Evolutionary conservation across 2,329 filamentous ascomycete species (phyloP), one percentile per base, ranked within the genome.

Genomic region (Pseudogymnoascus sp.): DNA sequence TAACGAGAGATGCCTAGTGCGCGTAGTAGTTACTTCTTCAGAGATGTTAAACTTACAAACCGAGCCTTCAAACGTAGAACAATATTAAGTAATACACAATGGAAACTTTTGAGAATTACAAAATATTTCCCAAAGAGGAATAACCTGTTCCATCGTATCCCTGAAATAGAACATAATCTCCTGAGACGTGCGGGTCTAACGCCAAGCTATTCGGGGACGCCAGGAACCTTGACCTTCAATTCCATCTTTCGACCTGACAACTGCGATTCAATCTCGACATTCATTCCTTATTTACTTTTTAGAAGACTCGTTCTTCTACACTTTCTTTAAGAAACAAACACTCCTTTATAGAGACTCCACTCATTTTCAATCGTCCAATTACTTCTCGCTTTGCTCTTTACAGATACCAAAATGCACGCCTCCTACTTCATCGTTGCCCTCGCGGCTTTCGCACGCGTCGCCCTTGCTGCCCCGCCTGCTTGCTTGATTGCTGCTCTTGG

Each of bases 401-500:
- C 21, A 61, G 26, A 40, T 61, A 40, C 59, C 66, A 67, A 59
- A 26, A 71, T 71, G 67, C 66, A 67, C 60, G 62, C 66, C 44
- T 65, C 68, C 56, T 64, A 66, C n/a, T 65, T 65, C 63, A 64
- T 70, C 50, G 42, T 68, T 61, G 65, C 65, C 63, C 59, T 69
- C 56, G 35, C 66, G 47, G 65, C 65, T 60, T 59, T 69, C 59
- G 62, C 63, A 53, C 63, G 66, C 16, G 42, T 68, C 37, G 67
- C 67, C 21, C 29, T 66, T 64, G 69, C 67, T 16, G 37, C 61
- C 10, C 69, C 68, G 35, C 70, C 69, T 40, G 68, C 69, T 19
- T 72, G 69, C 67, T 64, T 72, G 31, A 64, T 72, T 59, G 67
- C 65, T 63, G 70, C 69, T 40, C 56, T 68, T 59, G 65, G 66